These are phyloP conservation scores for Agastache rugosa DNA, from an alignment of 257 asterid genomes.

Conservation along the genomic window DNA sequence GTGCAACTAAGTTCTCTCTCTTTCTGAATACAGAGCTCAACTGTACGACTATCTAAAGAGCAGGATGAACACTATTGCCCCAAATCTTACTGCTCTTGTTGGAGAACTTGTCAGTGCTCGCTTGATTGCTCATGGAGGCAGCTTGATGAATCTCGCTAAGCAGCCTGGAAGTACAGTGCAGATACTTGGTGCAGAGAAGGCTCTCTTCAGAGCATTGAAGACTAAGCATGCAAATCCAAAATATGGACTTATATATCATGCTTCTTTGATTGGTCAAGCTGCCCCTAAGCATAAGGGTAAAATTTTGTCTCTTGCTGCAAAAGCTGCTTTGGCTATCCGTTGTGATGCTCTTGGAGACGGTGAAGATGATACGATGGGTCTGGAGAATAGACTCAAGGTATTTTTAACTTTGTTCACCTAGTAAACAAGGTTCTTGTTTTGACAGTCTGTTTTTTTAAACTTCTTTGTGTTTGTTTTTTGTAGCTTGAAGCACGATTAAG, in stretches of 20 bases:
- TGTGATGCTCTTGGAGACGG: slow-evolving; percentile 83
- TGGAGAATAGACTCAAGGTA: slow-evolving; percentile 76
- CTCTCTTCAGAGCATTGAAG: slow-evolving; percentile 87
- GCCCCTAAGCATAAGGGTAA: slow-evolving; percentile 95
- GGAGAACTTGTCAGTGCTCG: slow-evolving; percentile 98
- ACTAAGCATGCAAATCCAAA: slow-evolving; percentile 91
- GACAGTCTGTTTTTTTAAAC: neutral
- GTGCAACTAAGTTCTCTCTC: slow-evolving; percentile 84
- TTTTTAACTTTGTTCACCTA: neutral
- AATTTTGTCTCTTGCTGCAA: slow-evolving; percentile 86
- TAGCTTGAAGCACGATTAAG: slow-evolving; percentile 84
- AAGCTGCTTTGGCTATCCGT: slow-evolving; percentile 82
- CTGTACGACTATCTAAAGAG: slow-evolving; percentile 79
- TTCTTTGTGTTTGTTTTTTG: neutral
- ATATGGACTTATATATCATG: slow-evolving; percentile 91
- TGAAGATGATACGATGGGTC: slow-evolving; percentile 76
- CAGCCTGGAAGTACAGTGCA: slow-evolving; percentile 97
- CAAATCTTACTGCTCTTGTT: slow-evolving; percentile 92
- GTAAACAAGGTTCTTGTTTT: neutral
- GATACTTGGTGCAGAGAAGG: slow-evolving; percentile 95
- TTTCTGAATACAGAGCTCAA: slow-evolving; percentile 85
- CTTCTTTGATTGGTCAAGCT: slow-evolving; percentile 91
- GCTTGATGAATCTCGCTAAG: slow-evolving; percentile 88
- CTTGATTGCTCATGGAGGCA: slow-evolving; percentile 92
- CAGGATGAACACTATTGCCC: slow-evolving; percentile 93